A percentile compares a stretch with the other conserved stretches of the same genome.
Evolutionary conservation across 2,329 filamentous ascomycete species (phyloP).

Genomic region (Pseudogymnoascus sp.): DNA sequence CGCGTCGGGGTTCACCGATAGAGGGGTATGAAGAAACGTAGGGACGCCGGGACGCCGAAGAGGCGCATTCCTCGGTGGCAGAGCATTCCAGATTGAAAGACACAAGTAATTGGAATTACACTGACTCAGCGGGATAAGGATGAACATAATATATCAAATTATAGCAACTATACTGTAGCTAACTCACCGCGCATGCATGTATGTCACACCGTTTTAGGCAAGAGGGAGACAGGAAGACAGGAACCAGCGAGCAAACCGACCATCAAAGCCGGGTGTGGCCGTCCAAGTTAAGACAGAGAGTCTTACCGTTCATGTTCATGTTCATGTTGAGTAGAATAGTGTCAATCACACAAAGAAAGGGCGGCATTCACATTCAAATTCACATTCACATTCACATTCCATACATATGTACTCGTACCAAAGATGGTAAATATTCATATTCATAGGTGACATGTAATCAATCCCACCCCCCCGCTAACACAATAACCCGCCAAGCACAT

Average conservation of each 20-base stretch:
- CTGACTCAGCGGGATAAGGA: background rate
- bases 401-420: background rate
- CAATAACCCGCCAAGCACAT: background rate
- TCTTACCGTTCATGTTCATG: background rate
- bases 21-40: background rate
- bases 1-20: background rate
- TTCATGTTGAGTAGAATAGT: too few relatives aligned
- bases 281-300: background rate
- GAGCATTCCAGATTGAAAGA: too few relatives aligned
- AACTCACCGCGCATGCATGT: background rate
- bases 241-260: background rate
- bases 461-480: background rate
- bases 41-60: too few relatives aligned
- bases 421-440: background rate
- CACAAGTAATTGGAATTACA: too few relatives aligned
- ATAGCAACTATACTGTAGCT: too few relatives aligned
- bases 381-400: background rate
- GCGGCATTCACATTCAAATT: background rate
- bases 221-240: constrained; percentile 2
- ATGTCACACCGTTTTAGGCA: background rate
- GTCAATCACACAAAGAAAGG: background rate
- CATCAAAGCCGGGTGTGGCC: background rate
- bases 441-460: background rate
- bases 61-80: too few relatives aligned
- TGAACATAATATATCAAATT: background rate